Evolutionary conservation across 176 grass and related monocot genomes (phyloP).

Genomic region (Saccharum officinarum): DNA sequence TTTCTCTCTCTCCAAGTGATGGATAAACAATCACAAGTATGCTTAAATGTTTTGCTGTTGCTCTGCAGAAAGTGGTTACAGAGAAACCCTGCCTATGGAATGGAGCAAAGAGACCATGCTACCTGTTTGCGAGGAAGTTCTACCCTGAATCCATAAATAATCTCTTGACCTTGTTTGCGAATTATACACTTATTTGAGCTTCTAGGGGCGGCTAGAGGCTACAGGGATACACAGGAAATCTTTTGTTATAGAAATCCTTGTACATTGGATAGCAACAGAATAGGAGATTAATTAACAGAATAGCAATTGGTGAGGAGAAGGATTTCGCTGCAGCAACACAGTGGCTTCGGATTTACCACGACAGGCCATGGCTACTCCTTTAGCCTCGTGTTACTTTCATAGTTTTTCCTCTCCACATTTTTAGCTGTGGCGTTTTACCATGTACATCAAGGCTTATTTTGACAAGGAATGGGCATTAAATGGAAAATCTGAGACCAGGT

Average conservation of each 20-base stretch:
- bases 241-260: conserved; percentile 32
- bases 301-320: conserved; percentile 34
- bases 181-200: conserved; percentile 59
- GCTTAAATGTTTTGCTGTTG: background rate
- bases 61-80: conserved; percentile 56
- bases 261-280: conserved; percentile 41
- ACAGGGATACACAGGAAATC: conserved; percentile 29
- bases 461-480: background rate
- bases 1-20: background rate
- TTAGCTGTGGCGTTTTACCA: conserved; percentile 25
- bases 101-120: conserved; percentile 63
- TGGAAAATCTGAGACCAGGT: background rate
- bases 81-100: conserved; percentile 68
- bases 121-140: conserved; percentile 77
- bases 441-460: conserved; percentile 35
- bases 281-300: conserved; percentile 37
- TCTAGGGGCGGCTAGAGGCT: background rate
- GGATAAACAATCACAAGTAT: background rate
- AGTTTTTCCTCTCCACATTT: conserved; percentile 11
- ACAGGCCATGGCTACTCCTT: conserved; percentile 15
- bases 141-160: conserved; percentile 66
- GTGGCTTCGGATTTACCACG: background rate
- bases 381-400: conserved; percentile 20
- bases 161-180: conserved; percentile 54
- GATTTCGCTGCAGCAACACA: conserved; percentile 20